Evolutionary conservation across 2,329 filamentous ascomycete species (phyloP).

Genomic region (Cucurbitaria berberidis): DNA sequence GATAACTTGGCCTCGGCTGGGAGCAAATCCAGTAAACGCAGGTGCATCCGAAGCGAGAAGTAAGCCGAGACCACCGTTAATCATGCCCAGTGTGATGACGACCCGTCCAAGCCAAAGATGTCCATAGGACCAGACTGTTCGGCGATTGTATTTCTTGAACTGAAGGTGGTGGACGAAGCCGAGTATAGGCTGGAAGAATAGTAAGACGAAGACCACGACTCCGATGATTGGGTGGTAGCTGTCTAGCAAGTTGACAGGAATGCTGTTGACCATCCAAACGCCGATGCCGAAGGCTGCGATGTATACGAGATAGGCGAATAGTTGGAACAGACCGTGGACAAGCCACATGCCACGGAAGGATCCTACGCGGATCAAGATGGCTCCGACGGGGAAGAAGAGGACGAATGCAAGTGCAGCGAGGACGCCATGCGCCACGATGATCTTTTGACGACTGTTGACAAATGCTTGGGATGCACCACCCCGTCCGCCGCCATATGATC

Average conservation of each 20-base stretch:
- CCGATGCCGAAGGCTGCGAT: constrained; percentile 60
- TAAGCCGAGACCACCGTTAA: constrained; percentile 63
- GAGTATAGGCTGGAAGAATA: constrained; percentile 62
- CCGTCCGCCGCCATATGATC: constrained; percentile 7
- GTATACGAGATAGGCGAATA: constrained; percentile 55
- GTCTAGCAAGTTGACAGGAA: constrained; percentile 34
- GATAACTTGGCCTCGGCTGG: constrained; percentile 35
- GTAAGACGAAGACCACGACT: constrained; percentile 54
- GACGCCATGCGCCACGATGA: constrained; percentile 49
- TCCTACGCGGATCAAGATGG: constrained; percentile 51
- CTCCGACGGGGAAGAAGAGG: constrained; percentile 53
- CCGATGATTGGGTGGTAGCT: constrained; percentile 61
- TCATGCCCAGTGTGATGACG: constrained; percentile 58
- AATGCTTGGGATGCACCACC: constrained; percentile 12
- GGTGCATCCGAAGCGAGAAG: constrained; percentile 38
- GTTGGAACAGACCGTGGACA: constrained; percentile 55
- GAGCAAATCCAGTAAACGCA: constrained; percentile 28
- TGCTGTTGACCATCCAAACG: constrained; percentile 54
- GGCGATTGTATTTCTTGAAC: constrained; percentile 54
- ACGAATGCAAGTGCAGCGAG: constrained; percentile 53
- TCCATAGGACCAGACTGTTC: constrained; percentile 54
- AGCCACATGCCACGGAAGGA: constrained; percentile 51
- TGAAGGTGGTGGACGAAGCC: constrained; percentile 59
- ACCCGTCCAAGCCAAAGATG: constrained; percentile 63
- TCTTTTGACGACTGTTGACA: constrained; percentile 14